Base-by-base conservation (phyloP, 164 flowering plant genomes). In the Berberis vulgaris region DNA sequence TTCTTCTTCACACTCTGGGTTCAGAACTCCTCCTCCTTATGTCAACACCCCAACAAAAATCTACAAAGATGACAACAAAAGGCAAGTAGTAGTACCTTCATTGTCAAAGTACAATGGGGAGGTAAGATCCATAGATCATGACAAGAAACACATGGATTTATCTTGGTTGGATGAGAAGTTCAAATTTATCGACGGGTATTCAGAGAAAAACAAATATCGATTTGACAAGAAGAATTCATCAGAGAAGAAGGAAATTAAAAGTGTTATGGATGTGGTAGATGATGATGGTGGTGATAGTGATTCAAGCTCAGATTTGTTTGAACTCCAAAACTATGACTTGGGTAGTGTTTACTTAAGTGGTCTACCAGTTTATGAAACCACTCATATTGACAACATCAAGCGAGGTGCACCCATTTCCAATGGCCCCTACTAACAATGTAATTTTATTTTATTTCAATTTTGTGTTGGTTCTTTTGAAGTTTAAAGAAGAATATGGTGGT, bases 271-370 rank as follows among this genome's bases (percentile, higher is more conserved):
- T 54, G 63, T 57, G 57, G 75, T 61, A 41, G 71, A 61, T 7
- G 91, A 82, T 62, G 89, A 79, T 69, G 91, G 84, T 7, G 83
- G 61, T 44, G 92, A 91, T 12, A 92, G 96, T 73, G 98, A 92
- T 74, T 84, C 98, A 67, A 89, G 98, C 66, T 93, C 98, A 61
- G 98, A 93, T 82, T 75, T 93, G 67, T 93, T 93, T 69, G 98
- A 93, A 73, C 69, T 93, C 69, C 86, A 80, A 52, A 88, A 84
- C 66, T 80, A 80, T 77, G 93, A 86, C 39, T 71, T 87, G 77
- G 86, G 81, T 26, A 26, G 26, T 69, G 75, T 64, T 45, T 82
- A 67, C 57, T 79, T 85, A 39, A 84, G 75, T 72, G 92, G 82
- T 1, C 58, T 91, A 68, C 96, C 98, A 52, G 96, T 92, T 60